Evolutionary conservation across 2,329 filamentous ascomycete species (phyloP), one percentile per base, ranked within the genome.

Genomic region (Knufia petricola): DNA sequence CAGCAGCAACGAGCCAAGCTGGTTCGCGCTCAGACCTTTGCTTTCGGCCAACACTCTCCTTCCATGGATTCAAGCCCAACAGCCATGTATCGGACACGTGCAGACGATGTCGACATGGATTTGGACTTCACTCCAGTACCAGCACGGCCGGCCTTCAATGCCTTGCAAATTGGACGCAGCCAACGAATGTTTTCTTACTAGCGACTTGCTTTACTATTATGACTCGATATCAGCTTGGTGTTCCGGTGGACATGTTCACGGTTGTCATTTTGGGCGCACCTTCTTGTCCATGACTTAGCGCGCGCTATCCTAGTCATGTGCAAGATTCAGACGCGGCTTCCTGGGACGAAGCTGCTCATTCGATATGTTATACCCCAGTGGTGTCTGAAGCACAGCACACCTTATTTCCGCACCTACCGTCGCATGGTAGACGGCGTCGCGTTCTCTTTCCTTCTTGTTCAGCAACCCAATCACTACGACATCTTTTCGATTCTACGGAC

Each of bases 1-100:
- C 49, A 51, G 28, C 44, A 47, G 26, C 84, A 92, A 64, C 76
- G 89, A 60, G 84, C 85, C 58, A 92, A 90, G 61, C 75, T 98
- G 49, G 79, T 80, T 64, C 81, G 92, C 55, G 88, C 92, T 26
- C 85, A 92, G 67, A 98, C 92, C 1, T 98, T 92, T 71, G 90
- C 92, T 23, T 96, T 95, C 68, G 92, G 90, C 39, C 79, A 92
- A 63, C 78, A 82, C 46, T 65, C 75, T 58, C 66, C 73, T 63
- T 59, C 64, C 28, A 77, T 81, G 69, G 77, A 82, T 57, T 78
- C 82, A 57, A 82, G 78, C 56, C 79, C 79, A 12, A 82, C 78
- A 23, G 72, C 71, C 36, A 66, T 67, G 50, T 66, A 64, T 56
- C 66, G 69, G 24, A 63, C 50, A 48, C 49, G 43, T 31, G 52